Conservation (phyloP, 2,329 filamentous ascomycete species). For the Phaeosphaeriaceae sp. region DNA sequence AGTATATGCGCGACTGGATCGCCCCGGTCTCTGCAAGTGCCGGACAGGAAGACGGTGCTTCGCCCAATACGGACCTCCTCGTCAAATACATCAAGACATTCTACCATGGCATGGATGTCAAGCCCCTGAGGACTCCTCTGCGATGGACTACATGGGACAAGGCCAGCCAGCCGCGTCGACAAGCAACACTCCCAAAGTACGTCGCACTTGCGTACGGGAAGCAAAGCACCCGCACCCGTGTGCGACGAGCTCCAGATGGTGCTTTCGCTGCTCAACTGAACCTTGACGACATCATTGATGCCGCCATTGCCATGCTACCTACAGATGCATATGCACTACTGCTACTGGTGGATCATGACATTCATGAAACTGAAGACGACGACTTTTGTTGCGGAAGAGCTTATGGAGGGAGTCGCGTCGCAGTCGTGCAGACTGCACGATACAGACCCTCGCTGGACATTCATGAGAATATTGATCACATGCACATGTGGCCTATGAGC, state of each 20-base stretch:
- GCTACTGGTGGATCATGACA: slow-evolving; percentile 67
- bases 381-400: slow-evolving; percentile 73
- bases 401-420: slow-evolving; percentile 70
- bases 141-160: slow-evolving; percentile 60
- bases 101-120: slow-evolving; percentile 64
- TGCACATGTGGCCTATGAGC: slow-evolving; percentile 70
- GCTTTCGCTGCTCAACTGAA: slow-evolving; percentile 63
- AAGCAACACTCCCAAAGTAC: slow-evolving; percentile 30
- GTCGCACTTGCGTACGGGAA: slow-evolving; percentile 57
- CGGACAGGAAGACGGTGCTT: not conserved
- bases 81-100: slow-evolving; percentile 57
- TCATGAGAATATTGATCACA: slow-evolving; percentile 53
- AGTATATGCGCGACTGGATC: slow-evolving; percentile 56
- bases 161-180: slow-evolving; percentile 5
- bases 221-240: slow-evolving; percentile 59
- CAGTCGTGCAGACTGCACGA: slow-evolving; percentile 68
- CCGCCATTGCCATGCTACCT: slow-evolving; percentile 62
- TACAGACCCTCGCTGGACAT: slow-evolving; percentile 63
- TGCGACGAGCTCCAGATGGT: slow-evolving; percentile 57
- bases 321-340: slow-evolving; percentile 66
- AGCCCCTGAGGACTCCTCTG: slow-evolving; percentile 51
- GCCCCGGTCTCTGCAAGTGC: slow-evolving; percentile 22
- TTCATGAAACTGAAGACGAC: slow-evolving; percentile 72
- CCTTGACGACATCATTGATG: slow-evolving; percentile 68
- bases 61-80: slow-evolving; percentile 37